Conservation (phyloP, 1,284 basidiomycete species). For the Moniliophthora roreri region DNA sequence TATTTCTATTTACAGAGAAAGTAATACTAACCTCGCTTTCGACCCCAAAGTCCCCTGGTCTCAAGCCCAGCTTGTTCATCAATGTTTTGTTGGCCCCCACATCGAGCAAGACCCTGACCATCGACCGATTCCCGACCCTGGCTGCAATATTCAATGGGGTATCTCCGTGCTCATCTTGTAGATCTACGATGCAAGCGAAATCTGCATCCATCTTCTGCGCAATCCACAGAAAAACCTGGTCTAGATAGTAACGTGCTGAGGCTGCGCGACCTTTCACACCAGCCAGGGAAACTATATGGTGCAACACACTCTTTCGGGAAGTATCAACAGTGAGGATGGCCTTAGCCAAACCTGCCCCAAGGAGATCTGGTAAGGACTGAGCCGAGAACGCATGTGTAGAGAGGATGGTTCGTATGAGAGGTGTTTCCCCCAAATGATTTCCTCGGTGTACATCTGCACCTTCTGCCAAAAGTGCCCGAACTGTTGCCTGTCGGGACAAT, state of each 20-base stretch:
- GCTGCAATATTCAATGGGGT: conserved; percentile 96
- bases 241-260: conserved; percentile 90
- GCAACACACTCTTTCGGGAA: conserved; percentile 87
- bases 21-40: conserved; percentile 75
- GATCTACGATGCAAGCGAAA: conserved; percentile 82
- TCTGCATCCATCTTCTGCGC: conserved; percentile 70
- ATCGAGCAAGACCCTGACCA: conserved; percentile 88
- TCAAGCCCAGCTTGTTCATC: conserved; percentile 92
- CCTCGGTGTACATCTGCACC: conserved; percentile 89
- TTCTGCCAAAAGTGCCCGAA: conserved; percentile 65
- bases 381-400: conserved; percentile 87
- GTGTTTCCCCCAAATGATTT: conserved; percentile 93
- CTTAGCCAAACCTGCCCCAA: conserved; percentile 55
- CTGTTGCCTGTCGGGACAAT: conserved; percentile 69
- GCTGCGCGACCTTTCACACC: conserved; percentile 87
- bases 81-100: conserved; percentile 91
- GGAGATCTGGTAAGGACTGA: conserved; percentile 72
- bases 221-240: conserved; percentile 86
- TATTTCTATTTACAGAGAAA: background rate
- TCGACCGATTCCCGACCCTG: conserved; percentile 85
- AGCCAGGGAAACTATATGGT: conserved; percentile 91
- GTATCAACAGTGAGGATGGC: conserved; percentile 91
- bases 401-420: conserved; percentile 90
- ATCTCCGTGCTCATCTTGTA: conserved; percentile 96
- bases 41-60: conserved; percentile 92